phyloP scores from a whole-genome alignment of 148 eudicot genomes.

The Cornus suecica region DNA sequence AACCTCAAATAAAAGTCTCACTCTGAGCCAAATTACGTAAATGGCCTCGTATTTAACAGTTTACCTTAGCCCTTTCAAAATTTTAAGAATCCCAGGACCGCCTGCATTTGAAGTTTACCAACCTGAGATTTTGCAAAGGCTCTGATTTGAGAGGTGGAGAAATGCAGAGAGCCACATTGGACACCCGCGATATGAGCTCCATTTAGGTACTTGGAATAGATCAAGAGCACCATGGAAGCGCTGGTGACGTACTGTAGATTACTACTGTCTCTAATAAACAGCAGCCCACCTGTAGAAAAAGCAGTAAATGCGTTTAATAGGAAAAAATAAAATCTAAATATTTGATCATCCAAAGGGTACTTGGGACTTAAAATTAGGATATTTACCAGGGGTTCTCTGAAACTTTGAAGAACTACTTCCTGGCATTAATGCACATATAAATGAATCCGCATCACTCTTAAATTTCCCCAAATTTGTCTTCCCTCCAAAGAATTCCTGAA shows the following conservation, averaged over 20 bases:
- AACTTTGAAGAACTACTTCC: slow-evolving; percentile 65
- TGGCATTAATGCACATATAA: slow-evolving; percentile 70
- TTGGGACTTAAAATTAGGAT: neutral
- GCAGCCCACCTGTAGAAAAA: slow-evolving; percentile 63
- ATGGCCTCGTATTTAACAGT: no score
- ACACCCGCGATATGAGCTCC: slow-evolving; percentile 37
- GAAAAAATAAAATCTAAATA: neutral
- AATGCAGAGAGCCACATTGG: slow-evolving; percentile 55
- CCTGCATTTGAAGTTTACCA: neutral
- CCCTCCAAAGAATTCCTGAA: slow-evolving; percentile 67
- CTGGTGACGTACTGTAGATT: slow-evolving; percentile 66
- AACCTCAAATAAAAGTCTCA: no score
- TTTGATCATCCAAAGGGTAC: neutral
- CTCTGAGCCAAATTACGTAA: no score
- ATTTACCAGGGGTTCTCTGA: slow-evolving; percentile 72
- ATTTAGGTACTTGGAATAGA: slow-evolving; percentile 54
- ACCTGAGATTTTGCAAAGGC: slow-evolving; percentile 81
- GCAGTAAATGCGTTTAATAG: neutral
- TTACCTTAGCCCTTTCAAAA: no score
- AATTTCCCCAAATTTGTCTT: slow-evolving; percentile 46
- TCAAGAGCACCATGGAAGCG: slow-evolving; percentile 64
- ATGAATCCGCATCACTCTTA: slow-evolving; percentile 70
- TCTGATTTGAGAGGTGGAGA: slow-evolving; percentile 50
- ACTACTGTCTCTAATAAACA: slow-evolving; percentile 58
- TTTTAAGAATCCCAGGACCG: no score